phyloP scores from a whole-genome alignment of 2,329 filamentous ascomycete genomes.

The Daldinia sp. region DNA sequence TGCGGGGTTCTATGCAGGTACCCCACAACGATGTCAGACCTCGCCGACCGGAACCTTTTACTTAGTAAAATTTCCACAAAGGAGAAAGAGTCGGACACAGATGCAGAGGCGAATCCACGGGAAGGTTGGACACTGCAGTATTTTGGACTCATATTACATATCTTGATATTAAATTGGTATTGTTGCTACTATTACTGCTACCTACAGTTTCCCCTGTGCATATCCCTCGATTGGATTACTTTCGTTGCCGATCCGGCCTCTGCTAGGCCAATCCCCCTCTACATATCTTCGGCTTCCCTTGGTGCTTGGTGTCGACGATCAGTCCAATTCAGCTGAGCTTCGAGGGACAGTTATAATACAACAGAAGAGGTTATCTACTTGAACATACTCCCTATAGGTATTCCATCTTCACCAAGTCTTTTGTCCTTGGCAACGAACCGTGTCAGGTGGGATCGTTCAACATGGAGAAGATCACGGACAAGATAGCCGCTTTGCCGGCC shows the following conservation, averaged over 20 bases:
- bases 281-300: conserved; percentile 12
- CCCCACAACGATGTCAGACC: conserved; percentile 35
- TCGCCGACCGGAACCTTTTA: conserved; percentile 21
- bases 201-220: background rate
- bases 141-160: conserved; percentile 1
- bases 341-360: background rate
- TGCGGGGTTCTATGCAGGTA: conserved; percentile 38
- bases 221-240: background rate
- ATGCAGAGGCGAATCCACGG: conserved; percentile 12
- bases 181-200: background rate
- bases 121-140: background rate
- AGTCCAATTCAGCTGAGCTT: background rate
- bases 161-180: background rate
- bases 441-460: conserved; percentile 20
- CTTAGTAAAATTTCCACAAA: conserved; percentile 25
- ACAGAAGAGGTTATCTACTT: background rate
- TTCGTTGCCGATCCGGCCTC: conserved; percentile 5
- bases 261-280: conserved; percentile 1
- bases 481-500: conserved; percentile 88
- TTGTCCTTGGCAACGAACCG: background rate
- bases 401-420: background rate
- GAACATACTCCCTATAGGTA: background rate
- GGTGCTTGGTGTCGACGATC: background rate
- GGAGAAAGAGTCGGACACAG: background rate
- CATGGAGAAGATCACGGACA: conserved; percentile 93